Evolutionary conservation across 768 basidiomycete species (phyloP).

Genomic region (Phanerodontia chrysosporium): DNA sequence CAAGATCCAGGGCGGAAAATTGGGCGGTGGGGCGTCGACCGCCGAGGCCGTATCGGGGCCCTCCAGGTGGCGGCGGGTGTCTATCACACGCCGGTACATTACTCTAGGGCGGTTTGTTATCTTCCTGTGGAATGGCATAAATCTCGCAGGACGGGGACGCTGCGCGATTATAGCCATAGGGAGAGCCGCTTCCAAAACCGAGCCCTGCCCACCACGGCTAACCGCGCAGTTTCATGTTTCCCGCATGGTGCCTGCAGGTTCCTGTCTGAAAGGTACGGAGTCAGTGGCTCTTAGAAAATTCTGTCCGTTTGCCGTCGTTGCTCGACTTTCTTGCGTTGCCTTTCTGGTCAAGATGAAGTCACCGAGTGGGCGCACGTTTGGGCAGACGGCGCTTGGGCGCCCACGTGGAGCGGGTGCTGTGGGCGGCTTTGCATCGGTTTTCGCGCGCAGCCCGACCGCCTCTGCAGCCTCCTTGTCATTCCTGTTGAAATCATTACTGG

Average conservation of each 20-base stretch:
- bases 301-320: neutral
- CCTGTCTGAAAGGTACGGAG: neutral
- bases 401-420: neutral
- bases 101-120: neutral
- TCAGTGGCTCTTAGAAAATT: too few relatives aligned
- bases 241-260: neutral
- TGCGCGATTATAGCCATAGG: slow-evolving; percentile 13
- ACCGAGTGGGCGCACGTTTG: slow-evolving; percentile 1
- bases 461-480: too few relatives aligned
- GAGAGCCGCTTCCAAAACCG: neutral
- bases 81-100: neutral
- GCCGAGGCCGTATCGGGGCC: slow-evolving; percentile 4
- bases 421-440: too few relatives aligned
- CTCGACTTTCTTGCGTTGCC: neutral
- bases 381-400: neutral
- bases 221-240: neutral
- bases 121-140: slow-evolving; percentile 8
- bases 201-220: neutral
- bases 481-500: too few relatives aligned
- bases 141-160: slow-evolving; percentile 3
- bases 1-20: neutral
- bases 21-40: neutral
- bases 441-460: too few relatives aligned
- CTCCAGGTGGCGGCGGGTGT: neutral
- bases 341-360: neutral